Conservation (phyloP, 2,329 filamentous ascomycete species). For the Fusarium miscanthi region DNA sequence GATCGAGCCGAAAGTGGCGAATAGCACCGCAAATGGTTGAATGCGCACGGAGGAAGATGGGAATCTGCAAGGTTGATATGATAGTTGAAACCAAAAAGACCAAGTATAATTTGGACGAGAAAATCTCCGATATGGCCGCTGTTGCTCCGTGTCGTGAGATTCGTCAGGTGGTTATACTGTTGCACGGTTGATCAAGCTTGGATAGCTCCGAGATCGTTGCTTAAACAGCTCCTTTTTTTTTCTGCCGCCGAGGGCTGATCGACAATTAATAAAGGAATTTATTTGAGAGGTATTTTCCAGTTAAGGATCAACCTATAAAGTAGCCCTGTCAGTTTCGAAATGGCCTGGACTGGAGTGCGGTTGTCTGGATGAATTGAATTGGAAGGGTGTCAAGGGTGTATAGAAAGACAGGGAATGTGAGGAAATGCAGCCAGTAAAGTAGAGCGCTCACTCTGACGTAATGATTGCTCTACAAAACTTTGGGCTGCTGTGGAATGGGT, state of each 20-base stretch:
- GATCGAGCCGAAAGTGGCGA: slow-evolving; percentile 25
- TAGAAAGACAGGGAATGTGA: slow-evolving; percentile 32
- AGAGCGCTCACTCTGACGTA: slow-evolving; percentile 41
- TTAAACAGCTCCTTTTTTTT: slow-evolving; percentile 17
- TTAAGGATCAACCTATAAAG: slow-evolving; percentile 23
- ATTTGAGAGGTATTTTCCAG: slow-evolving; percentile 19
- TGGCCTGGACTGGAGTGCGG: slow-evolving; percentile 14
- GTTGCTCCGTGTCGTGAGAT: slow-evolving; percentile 40
- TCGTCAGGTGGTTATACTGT: slow-evolving; percentile 40
- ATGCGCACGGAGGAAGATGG: neutral
- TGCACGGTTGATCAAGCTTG: slow-evolving; percentile 35
- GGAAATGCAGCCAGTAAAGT: slow-evolving; percentile 34
- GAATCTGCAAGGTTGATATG: slow-evolving; percentile 10
- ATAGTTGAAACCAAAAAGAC: neutral
- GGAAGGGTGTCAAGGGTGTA: slow-evolving; percentile 16
- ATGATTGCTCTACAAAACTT: slow-evolving; percentile 28
- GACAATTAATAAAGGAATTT: slow-evolving; percentile 13
- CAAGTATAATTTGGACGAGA: slow-evolving; percentile 7
- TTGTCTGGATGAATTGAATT: slow-evolving; percentile 19
- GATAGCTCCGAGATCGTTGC: slow-evolving; percentile 42
- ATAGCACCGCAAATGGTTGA: slow-evolving; percentile 23
- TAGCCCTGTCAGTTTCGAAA: slow-evolving; percentile 27
- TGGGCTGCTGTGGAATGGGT: slow-evolving; percentile 14
- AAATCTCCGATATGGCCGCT: slow-evolving; percentile 39
- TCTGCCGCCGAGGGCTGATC: neutral